These are phyloP conservation scores for Cladosporium sp. DNA, from an alignment of 2,329 filamentous ascomycete genomes.

Conservation along the genomic window DNA sequence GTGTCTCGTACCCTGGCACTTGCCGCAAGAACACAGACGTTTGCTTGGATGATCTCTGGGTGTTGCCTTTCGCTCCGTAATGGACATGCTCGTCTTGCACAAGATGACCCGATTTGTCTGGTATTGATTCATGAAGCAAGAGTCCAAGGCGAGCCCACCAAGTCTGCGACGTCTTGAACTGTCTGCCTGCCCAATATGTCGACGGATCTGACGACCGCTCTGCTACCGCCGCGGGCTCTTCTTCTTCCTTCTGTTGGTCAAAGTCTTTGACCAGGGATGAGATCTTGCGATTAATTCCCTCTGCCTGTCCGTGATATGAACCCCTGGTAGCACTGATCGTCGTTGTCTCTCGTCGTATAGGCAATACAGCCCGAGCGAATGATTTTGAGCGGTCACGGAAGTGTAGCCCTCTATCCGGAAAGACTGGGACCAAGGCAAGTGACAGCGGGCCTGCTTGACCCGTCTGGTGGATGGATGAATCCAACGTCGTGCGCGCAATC, in stretches of 20 bases:
- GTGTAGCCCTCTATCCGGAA: conserved; percentile 2
- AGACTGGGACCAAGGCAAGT: conserved; percentile 1
- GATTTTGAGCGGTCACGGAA: conserved; percentile 14
- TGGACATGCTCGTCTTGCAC: neutral
- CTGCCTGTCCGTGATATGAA: neutral
- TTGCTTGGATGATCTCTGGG: neutral
- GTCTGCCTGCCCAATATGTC: conserved; percentile 1
- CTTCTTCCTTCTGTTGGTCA: neutral
- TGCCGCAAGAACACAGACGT: conserved; percentile 9
- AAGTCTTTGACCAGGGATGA: neutral
- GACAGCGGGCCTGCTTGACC: neutral
- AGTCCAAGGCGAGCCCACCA: neutral
- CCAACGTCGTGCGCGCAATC: neutral
- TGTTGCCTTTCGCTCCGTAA: too few species aligned
- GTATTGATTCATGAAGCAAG: neutral
- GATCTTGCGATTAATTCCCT: neutral
- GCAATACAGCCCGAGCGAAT: neutral
- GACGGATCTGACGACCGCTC: neutral
- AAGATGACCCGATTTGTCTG: neutral
- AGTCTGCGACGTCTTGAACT: neutral
- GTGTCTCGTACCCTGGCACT: conserved; percentile 13
- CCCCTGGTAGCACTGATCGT: neutral
- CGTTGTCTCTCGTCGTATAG: neutral
- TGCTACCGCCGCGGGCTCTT: neutral
- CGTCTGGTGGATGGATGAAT: neutral